These are phyloP conservation scores for Cordyceps militaris DNA, from an alignment of 2,329 filamentous ascomycete species.

Conservation along the genomic window DNA sequence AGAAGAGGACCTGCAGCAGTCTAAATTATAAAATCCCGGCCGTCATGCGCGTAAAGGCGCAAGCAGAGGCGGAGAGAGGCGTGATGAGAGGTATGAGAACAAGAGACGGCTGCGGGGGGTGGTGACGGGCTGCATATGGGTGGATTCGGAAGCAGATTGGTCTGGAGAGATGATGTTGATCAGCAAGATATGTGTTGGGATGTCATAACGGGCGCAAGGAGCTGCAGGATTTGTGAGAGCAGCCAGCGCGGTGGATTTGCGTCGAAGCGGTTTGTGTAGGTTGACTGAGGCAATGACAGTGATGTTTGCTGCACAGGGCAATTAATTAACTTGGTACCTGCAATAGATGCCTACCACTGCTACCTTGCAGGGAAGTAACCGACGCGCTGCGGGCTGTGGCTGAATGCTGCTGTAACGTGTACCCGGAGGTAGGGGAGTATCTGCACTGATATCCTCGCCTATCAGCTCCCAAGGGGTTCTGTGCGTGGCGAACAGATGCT, in stretches of 20 bases:
- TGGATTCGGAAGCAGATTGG: slow-evolving; percentile 8
- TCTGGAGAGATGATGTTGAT: not conserved
- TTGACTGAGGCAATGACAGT: not conserved
- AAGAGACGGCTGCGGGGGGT: not conserved
- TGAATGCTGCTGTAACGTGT: not conserved
- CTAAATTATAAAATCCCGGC: not conserved
- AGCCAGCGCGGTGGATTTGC: not conserved
- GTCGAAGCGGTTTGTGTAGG: not conserved
- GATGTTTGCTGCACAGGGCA: not conserved
- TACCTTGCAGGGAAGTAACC: not conserved
- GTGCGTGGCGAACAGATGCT: not conserved
- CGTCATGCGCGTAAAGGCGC: not conserved
- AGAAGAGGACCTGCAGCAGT: slow-evolving; percentile 1
- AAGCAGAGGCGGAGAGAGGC: not conserved
- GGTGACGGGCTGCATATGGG: not conserved
- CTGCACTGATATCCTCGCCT: not conserved
- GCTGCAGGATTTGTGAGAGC: not conserved
- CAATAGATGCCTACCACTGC: not conserved
- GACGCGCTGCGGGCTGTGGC: not conserved
- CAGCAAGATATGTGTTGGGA: not conserved
- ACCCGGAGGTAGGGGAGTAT: not conserved
- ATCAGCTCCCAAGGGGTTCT: not conserved
- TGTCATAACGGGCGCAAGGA: not conserved
- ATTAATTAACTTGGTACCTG: not conserved
- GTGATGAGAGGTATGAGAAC: not conserved